phyloP scores from a whole-genome alignment of 2,329 filamentous ascomycete genomes.

The Cytospora paraplurivora region DNA sequence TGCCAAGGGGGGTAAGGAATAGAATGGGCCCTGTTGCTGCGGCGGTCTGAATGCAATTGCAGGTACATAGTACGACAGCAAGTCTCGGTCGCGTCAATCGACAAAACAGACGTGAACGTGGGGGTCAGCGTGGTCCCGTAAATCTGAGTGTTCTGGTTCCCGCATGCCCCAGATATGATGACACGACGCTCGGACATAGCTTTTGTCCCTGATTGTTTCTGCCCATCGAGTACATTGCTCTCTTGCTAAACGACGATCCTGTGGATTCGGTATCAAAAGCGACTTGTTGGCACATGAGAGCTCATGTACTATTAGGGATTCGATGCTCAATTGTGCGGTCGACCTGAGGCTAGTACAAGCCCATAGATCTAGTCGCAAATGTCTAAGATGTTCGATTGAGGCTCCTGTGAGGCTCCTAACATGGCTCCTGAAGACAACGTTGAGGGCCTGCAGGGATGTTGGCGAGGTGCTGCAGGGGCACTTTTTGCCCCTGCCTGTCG shows the following conservation, averaged over 20 bases:
- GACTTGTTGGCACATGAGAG: not conserved
- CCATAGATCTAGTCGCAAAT: not conserved
- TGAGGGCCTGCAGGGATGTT: conserved; percentile 12
- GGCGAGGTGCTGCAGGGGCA: conserved; percentile 24
- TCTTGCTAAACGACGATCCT: not conserved
- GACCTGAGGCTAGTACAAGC: not conserved
- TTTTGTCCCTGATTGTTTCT: not conserved
- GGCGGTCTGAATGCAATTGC: conserved; percentile 10
- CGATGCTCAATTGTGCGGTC: not conserved
- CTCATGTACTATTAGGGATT: not conserved
- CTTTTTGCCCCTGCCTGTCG: conserved; percentile 30
- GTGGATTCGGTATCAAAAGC: not conserved
- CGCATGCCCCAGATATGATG: conserved; percentile 18
- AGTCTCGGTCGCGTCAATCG: conserved; percentile 10
- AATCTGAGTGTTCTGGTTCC: conserved; percentile 27
- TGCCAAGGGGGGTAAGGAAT: conserved; percentile 8
- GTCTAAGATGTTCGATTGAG: not conserved
- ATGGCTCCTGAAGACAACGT: not conserved
- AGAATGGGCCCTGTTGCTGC: conserved; percentile 8
- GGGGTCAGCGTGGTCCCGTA: conserved; percentile 16
- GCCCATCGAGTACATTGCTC: not conserved
- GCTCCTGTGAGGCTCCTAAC: not conserved
- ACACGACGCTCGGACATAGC: conserved; percentile 17
- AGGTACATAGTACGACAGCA: conserved; percentile 6
- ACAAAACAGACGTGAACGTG: conserved; percentile 3